phyloP scores from a whole-genome alignment of 2,329 filamentous ascomycete species.

The Aureobasidium pullulans region DNA sequence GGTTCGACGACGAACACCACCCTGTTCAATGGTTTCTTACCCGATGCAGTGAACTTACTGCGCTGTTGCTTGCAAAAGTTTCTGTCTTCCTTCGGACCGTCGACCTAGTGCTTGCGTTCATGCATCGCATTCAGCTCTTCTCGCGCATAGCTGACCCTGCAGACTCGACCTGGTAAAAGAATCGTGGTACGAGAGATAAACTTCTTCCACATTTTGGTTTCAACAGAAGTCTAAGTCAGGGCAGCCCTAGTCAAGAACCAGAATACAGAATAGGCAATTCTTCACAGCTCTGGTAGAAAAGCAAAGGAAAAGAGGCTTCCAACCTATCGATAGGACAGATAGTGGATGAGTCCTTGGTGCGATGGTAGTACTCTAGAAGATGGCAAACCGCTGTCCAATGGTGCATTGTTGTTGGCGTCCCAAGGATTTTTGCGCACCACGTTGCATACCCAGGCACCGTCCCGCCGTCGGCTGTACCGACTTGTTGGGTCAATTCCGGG shows the following conservation, averaged over 20 bases:
- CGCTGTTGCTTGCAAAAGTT: neutral
- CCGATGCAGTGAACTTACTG: neutral
- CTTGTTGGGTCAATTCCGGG: neutral
- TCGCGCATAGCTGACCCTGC: neutral
- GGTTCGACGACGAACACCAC: neutral
- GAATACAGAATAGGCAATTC: neutral
- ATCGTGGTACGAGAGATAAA: neutral
- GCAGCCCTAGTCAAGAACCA: neutral
- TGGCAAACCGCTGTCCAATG: neutral
- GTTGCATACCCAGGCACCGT: neutral
- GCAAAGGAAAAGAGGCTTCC: neutral
- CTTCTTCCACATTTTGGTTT: neutral
- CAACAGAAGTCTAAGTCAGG: neutral
- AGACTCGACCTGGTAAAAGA: no score
- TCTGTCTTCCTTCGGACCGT: neutral
- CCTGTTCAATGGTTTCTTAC: neutral
- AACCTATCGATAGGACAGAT: constrained; percentile 8
- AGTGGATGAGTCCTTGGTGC: neutral
- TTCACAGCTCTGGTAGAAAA: no score
- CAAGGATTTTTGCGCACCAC: neutral
- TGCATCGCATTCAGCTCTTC: neutral
- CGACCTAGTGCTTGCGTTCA: neutral
- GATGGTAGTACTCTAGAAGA: neutral
- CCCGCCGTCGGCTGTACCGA: neutral
- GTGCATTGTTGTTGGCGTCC: neutral